These are phyloP conservation scores for Phytophthora lateralis DNA, from an alignment of 352 stramenopile genomes.

Conservation along the genomic window DNA sequence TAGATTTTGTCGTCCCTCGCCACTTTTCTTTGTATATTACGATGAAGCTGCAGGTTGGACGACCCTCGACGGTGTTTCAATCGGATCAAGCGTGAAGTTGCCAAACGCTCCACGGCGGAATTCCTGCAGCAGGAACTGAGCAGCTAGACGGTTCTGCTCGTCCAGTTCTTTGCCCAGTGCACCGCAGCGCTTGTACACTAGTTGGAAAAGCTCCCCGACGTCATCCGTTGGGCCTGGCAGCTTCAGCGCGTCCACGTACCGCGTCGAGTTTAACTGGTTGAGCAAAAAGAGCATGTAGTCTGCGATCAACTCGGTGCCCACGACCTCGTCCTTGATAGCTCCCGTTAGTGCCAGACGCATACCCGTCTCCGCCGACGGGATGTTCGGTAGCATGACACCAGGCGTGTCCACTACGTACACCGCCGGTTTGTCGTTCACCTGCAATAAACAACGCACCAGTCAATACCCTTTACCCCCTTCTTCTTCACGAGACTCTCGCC, in stretches of 20 bases:
- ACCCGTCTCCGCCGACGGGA: conserved; percentile 76
- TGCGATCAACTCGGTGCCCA: conserved; percentile 86
- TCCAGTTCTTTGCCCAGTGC: conserved; percentile 81
- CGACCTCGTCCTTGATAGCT: conserved; percentile 88
- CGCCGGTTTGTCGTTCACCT: conserved; percentile 86
- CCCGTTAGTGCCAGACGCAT: conserved; percentile 86
- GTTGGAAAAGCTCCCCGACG: conserved; percentile 68
- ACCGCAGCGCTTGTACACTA: conserved; percentile 71
- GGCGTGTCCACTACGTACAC: conserved; percentile 91
- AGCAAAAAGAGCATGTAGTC: conserved; percentile 91
- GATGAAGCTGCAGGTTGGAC: conserved; percentile 15
- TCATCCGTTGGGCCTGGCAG: conserved; percentile 74
- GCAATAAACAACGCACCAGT: conserved; percentile 10
- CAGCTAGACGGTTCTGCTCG: conserved; percentile 66
- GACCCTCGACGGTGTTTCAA: conserved; percentile 28
- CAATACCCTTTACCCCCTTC: conserved; percentile 11
- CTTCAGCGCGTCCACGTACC: conserved; percentile 79
- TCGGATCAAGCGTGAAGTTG: conserved; percentile 81
- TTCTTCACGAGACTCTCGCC: not conserved
- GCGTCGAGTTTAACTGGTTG: conserved; percentile 79
- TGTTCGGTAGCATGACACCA: conserved; percentile 89
- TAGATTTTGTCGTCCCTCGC: not conserved
- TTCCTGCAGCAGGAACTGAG: conserved; percentile 73
- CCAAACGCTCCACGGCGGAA: conserved; percentile 81
- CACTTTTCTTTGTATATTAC: conserved; percentile 24